phyloP scores from a whole-genome alignment of 352 stramenopile genomes.

The Globisporangium rhizosaccharum region DNA sequence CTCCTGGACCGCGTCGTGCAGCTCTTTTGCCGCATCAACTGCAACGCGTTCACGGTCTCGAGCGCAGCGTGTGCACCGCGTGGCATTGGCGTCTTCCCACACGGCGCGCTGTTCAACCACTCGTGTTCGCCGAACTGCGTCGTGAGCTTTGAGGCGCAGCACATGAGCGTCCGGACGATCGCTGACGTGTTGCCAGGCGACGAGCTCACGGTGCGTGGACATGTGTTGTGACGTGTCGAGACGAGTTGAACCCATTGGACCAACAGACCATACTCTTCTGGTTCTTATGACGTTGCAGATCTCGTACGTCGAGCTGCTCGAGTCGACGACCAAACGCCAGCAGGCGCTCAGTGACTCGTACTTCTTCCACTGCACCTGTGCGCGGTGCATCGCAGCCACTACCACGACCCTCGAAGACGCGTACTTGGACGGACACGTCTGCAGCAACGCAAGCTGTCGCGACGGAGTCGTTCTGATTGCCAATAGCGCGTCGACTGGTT shows the following conservation, averaged over 20 bases:
- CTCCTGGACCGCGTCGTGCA: slow-evolving; percentile 32
- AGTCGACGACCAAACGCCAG: slow-evolving; percentile 31
- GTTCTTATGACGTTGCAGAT: slow-evolving; percentile 15
- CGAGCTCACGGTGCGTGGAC: slow-evolving; percentile 42
- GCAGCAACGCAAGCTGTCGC: slow-evolving; percentile 14
- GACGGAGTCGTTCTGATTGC: slow-evolving; percentile 15
- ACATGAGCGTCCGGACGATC: slow-evolving; percentile 48
- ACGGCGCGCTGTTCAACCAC: slow-evolving; percentile 71
- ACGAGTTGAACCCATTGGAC: neutral
- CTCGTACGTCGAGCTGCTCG: slow-evolving; percentile 68
- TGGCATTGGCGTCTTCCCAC: slow-evolving; percentile 59
- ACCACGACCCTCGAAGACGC: slow-evolving; percentile 22
- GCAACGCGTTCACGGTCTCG: slow-evolving; percentile 74
- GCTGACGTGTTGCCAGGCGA: slow-evolving; percentile 31
- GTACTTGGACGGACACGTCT: slow-evolving; percentile 37
- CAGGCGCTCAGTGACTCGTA: slow-evolving; percentile 44
- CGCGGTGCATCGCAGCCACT: slow-evolving; percentile 15
- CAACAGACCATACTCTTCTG: neutral
- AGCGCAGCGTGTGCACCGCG: slow-evolving; percentile 40
- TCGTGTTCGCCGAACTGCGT: slow-evolving; percentile 70
- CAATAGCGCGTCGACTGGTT: neutral
- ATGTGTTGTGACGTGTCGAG: neutral
- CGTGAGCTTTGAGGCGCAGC: slow-evolving; percentile 44
- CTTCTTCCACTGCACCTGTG: slow-evolving; percentile 63
- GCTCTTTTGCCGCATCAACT: slow-evolving; percentile 71